Base-by-base conservation (phyloP, 2,329 filamentous ascomycete genomes). In the Phyllosticta citrichinensis region DNA sequence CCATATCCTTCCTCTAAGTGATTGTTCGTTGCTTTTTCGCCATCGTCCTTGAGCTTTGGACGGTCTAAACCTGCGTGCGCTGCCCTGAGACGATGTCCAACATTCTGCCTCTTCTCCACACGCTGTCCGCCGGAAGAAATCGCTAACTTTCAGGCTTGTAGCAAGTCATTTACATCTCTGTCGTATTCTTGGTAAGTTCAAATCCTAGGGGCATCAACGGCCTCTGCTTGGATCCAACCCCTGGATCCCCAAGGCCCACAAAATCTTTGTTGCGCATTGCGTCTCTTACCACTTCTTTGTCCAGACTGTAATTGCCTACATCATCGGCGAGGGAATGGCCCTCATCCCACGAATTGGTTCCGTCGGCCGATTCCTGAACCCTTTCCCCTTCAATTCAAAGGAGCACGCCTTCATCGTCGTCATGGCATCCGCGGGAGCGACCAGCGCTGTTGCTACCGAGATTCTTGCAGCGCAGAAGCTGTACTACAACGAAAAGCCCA, bases 141-240 rank as follows among this genome's bases (percentile, higher is more conserved):
- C 17, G 12, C 12, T 40, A 9, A 40, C 35, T 14, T 12, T 40
- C 17, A 9, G 4, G 8, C 12, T 12, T 33, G 9, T 40, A 40
- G 2, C 78, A 80, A 66, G 71, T 70, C 5, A 74, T 80, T 55
- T 73, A 64, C 25, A 74, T 80, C 17, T 77, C 75, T 1, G 67
- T 72, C 22, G 75, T 79, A 20, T 80, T 80, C 66, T 62, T 80
- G 19, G 35, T 40, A 14, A 40, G 35, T 40, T 40, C 30, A 33
- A 9, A 33, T 33, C 12, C 30, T 4, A 33, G 8, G 30, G 9
- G 12, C 30, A 8, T 33, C 30, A 5, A 33, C 30, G 12, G 30
- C 8, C 30, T 33, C 12, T 33, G 9, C 30, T 9, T 33, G 30
- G 30, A 33, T 33, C 12, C 30, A 33, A 33, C 12, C 30, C 12